A percentile compares a stretch with the other conserved stretches of the same genome.
These are phyloP conservation scores for grape (Vitis vinifera) DNA, from an alignment of 164 flowering plant genomes.

Conservation along the genomic window ASM3070453v1 NC_081812.1:11350001-11350500, in stretches of 20 bases:
- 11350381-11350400: too few species aligned
- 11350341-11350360: too few species aligned
- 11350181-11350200: constrained; percentile 27
- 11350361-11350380: too few species aligned
- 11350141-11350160: constrained; percentile 5
- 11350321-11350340: too few species aligned
- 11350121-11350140: constrained; percentile 22
- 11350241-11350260: neutral
- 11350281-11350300: too few species aligned
- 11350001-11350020: constrained; percentile 45
- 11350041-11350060: constrained; percentile 54
- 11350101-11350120: neutral
- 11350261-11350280: neutral
- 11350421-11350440: too few species aligned
- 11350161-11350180: constrained; percentile 14
- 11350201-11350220: constrained; percentile 5
- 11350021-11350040: constrained; percentile 86
- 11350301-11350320: too few species aligned
- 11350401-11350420: too few species aligned
- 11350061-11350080: constrained; percentile 77
- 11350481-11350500: too few species aligned
- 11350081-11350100: constrained; percentile 24
- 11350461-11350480: too few species aligned
- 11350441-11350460: too few species aligned
- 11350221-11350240: neutral